Percentiles rank a stretch among this genome's conserved stretches.
These are phyloP conservation scores for Vitis cinerea DNA, from an alignment of 164 flowering plant genomes.

Conservation along the genomic window DNA sequence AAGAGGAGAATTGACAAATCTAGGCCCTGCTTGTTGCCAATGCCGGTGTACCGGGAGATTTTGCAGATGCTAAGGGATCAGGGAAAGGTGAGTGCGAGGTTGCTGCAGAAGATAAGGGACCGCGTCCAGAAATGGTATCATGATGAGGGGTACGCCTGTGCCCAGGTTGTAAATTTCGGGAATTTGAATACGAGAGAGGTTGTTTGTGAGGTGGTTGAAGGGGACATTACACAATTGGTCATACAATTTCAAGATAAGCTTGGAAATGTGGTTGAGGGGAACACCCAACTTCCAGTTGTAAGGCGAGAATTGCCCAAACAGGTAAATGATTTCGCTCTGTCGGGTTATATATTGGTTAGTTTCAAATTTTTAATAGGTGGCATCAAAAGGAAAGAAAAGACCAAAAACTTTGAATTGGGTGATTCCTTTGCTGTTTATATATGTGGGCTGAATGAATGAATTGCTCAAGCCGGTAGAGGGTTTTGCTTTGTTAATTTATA, in stretches of 20 bases:
- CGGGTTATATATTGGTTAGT: not conserved
- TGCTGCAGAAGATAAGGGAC: constrained; percentile 86
- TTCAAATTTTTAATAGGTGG: too few relatives aligned
- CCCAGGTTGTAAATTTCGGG: constrained; percentile 95
- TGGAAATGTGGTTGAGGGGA: constrained; percentile 91
- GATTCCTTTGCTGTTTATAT: too few relatives aligned
- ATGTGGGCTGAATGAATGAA: too few relatives aligned
- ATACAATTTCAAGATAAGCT: constrained; percentile 94
- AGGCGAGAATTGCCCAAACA: constrained; percentile 78
- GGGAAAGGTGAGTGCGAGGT: constrained; percentile 80
- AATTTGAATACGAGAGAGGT: constrained; percentile 92
- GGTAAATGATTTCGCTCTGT: constrained; percentile 36
- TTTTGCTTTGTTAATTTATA: too few relatives aligned
- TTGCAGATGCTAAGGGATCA: constrained; percentile 61
- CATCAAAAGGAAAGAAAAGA: too few relatives aligned
- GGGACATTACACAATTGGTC: constrained; percentile 80
- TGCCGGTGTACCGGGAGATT: constrained; percentile 54
- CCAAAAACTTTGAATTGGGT: too few relatives aligned
- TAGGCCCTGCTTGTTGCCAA: constrained; percentile 77
- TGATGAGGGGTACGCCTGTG: constrained; percentile 95
- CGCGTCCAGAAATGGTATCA: constrained; percentile 98
- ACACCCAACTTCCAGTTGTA: constrained; percentile 68
- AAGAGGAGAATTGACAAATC: constrained; percentile 73
- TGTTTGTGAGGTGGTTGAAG: constrained; percentile 99
- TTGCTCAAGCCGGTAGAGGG: too few relatives aligned